Evolutionary conservation across 1,284 basidiomycete genomes (phyloP), one percentile per base, ranked within the genome.

Genomic region (Malassezia dermatis): DNA sequence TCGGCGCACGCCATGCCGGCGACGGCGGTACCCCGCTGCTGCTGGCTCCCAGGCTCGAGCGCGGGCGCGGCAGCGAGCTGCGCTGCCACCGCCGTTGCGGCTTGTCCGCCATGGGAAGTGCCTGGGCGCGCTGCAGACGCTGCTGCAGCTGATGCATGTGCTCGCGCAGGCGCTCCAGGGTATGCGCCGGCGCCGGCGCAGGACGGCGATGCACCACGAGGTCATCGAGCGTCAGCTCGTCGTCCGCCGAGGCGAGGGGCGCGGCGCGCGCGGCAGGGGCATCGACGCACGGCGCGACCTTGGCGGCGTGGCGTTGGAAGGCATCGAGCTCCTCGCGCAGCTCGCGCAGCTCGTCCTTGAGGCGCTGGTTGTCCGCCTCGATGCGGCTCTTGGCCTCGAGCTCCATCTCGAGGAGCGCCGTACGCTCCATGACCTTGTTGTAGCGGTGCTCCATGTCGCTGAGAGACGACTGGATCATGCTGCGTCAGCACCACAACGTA

Each of bases 331-430:
- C 90, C 58, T 85, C 85, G 62, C 84, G 86, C 58, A 87, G 83
- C 77, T 90, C 88, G 82, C 90, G 78, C 28, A 96, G 77, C 72
- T 96, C 90, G 71, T 98, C 94, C 75, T 85, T 90, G 53, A 94
- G 76, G 40, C 94, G 81, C 76, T 98, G 94, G 48, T 81, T 83
- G 69, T 94, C 88, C 75, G 94, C 91, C 71, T 96, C 90, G 32
- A 95, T 73, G 59, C 81, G 84, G 3, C 88, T 85, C 76, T 91
- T 93, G 75, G 86, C 86, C 40, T 95, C 78, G n/a, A 98, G 79
- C 73, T 99, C 94, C 65, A 96, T 89, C 75, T 99, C 94, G 30
- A 98, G 80, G 41, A 98, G 77, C 45, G 94, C 95, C 76, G 95
- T 96, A 78, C 95, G 88, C 76, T 99, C 94, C 47, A 98, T 80